A percentile compares a stretch with the other conserved stretches of the same genome.
Conservation (phyloP, 768 basidiomycete genomes). For the Leccinum boreale region DNA sequence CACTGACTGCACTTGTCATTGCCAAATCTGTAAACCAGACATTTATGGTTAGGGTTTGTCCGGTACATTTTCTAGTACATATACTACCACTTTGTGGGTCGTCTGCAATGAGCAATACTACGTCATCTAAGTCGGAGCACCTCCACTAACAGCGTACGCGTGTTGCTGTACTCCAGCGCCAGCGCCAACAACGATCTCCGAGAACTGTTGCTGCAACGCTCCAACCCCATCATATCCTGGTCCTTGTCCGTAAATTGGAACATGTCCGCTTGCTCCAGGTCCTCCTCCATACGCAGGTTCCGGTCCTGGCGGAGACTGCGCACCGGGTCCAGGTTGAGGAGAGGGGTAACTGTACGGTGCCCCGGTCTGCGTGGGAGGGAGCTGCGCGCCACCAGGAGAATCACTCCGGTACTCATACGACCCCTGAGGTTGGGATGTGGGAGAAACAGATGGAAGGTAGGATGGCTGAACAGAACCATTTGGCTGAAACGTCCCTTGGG, state of each 20-base stretch:
- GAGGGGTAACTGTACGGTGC: slow-evolving; percentile 18
- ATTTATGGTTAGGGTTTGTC: slow-evolving; percentile 23
- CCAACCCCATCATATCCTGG: slow-evolving; percentile 24
- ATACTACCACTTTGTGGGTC: not conserved
- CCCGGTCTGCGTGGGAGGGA: slow-evolving; percentile 2
- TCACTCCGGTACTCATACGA: slow-evolving; percentile 22
- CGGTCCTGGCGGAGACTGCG: slow-evolving; percentile 16
- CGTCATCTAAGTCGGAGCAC: slow-evolving; percentile 14
- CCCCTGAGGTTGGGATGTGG: slow-evolving; percentile 16
- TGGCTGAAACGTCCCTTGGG: slow-evolving; percentile 16
- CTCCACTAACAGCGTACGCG: slow-evolving; percentile 18
- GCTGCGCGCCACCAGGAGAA: not conserved
- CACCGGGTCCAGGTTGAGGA: slow-evolving; percentile 7
- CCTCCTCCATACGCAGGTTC: slow-evolving; percentile 18
- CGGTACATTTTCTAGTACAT: not conserved
- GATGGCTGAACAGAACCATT: slow-evolving; percentile 7
- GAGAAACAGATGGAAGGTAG: slow-evolving; percentile 9
- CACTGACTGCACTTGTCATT: not conserved
- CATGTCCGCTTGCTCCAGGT: slow-evolving; percentile 20
- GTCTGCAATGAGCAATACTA: not conserved
- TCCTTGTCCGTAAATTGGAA: slow-evolving; percentile 14
- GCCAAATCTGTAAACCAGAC: not conserved
- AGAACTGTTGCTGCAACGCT: slow-evolving; percentile 28
- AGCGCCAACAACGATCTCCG: slow-evolving; percentile 28
- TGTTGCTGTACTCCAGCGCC: slow-evolving; percentile 22